Evolutionary conservation across 257 asterid species (phyloP).

Genomic region (Solanum bukasovii): DNA sequence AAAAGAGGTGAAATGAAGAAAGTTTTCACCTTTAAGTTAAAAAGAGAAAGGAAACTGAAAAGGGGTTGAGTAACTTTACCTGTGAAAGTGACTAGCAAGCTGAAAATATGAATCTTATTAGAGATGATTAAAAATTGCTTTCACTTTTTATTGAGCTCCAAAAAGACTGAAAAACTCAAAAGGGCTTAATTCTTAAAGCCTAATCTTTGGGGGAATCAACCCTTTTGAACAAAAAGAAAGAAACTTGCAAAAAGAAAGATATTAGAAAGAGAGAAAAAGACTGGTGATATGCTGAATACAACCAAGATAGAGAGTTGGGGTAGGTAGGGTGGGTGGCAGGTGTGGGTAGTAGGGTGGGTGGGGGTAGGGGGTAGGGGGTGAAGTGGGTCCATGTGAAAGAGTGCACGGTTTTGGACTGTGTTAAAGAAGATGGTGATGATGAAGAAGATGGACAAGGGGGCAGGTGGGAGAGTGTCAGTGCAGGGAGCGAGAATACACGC

Average conservation of each 20-base stretch:
- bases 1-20: neutral
- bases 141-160: neutral
- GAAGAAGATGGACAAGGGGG: neutral
- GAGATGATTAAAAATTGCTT: neutral
- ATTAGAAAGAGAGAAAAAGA: neutral
- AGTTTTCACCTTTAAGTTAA: neutral
- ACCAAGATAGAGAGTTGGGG: neutral
- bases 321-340: neutral
- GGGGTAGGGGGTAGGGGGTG: neutral
- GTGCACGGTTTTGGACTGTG: neutral
- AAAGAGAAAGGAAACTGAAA: neutral
- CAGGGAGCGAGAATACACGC: neutral
- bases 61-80: neutral
- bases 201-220: neutral
- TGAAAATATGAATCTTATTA: neutral
- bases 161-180: neutral
- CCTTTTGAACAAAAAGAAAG: neutral
- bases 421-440: neutral
- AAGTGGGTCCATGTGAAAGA: neutral
- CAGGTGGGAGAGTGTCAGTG: neutral
- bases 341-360: neutral
- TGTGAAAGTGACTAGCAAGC: neutral
- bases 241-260: neutral
- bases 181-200: neutral
- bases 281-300: neutral